Evolutionary conservation across 164 flowering plant genomes (phyloP).

Genomic region (Paratinospora sagittata): DNA sequence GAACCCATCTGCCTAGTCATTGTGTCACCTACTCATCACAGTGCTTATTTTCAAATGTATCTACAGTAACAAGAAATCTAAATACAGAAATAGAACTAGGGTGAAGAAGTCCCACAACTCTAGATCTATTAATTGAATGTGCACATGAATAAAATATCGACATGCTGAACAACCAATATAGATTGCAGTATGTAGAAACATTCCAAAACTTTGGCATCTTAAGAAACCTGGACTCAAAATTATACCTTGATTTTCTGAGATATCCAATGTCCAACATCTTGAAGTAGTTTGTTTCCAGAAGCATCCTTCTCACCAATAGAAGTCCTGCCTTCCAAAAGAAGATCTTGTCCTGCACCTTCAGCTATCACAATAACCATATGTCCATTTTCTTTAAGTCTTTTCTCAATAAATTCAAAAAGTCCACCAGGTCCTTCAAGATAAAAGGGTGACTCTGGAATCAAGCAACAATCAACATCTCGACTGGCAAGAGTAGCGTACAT

Average conservation of each 20-base stretch:
- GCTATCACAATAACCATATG: slow-evolving; percentile 77
- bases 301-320: slow-evolving; percentile 43
- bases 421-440: slow-evolving; percentile 68
- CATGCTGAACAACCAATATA: neutral
- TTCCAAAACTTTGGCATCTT: neutral
- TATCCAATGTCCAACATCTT: slow-evolving; percentile 77
- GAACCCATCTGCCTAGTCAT: too few relatives aligned
- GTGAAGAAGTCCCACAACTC: neutral
- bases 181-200: neutral
- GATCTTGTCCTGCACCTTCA: slow-evolving; percentile 79
- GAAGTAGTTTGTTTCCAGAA: slow-evolving; percentile 71
- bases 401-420: slow-evolving; percentile 53
- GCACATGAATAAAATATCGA: neutral
- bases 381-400: slow-evolving; percentile 57
- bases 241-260: slow-evolving; percentile 67
- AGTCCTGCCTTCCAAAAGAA: slow-evolving; percentile 30
- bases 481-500: slow-evolving; percentile 75
- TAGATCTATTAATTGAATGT: neutral
- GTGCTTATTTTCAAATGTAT: neutral
- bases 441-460: slow-evolving; percentile 76
- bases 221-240: neutral
- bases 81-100: neutral
- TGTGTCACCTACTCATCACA: too few relatives aligned
- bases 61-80: neutral
- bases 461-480: slow-evolving; percentile 66